Evolutionary conservation across 2,329 filamentous ascomycete genomes (phyloP).

Genomic region (Trichoderma pleuroti): DNA sequence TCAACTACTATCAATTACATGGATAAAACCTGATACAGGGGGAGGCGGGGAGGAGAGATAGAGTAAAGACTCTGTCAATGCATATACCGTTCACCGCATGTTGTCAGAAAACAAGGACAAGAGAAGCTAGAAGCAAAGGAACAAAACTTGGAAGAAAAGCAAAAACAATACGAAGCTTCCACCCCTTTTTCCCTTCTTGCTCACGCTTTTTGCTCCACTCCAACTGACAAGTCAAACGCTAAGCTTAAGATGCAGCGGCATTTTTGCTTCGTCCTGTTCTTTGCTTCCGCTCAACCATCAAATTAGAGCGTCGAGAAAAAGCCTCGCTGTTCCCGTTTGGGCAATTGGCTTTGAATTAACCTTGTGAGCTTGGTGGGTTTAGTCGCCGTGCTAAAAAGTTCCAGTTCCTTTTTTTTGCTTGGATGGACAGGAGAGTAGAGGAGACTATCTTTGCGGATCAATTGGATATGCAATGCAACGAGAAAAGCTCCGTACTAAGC

Average conservation of each 20-base stretch:
- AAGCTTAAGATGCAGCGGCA: slow-evolving; percentile 3
- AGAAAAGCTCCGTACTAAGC: background rate
- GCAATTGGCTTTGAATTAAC: slow-evolving; percentile 3
- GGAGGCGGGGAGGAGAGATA: background rate
- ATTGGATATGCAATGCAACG: background rate
- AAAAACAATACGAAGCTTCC: background rate
- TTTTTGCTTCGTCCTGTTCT: background rate
- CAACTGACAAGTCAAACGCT: background rate
- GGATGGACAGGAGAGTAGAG: background rate
- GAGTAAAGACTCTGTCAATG: background rate
- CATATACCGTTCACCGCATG: background rate
- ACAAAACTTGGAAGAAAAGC: background rate
- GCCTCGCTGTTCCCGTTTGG: slow-evolving; percentile 18
- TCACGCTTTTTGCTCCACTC: background rate
- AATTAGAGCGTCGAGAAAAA: slow-evolving; percentile 18
- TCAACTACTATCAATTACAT: background rate
- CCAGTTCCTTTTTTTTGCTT: background rate
- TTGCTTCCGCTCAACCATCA: slow-evolving; percentile 4
- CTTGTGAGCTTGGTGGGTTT: slow-evolving; percentile 1
- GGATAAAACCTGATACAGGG: background rate
- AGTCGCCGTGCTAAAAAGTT: background rate
- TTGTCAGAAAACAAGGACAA: background rate
- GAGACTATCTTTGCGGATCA: background rate
- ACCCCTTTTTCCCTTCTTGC: background rate
- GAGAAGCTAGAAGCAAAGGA: background rate